Percentiles rank a stretch among this genome's conserved stretches.
Conservation (phyloP, 176 grass and related monocot genomes). For the Dendrocalamus sinicus region DNA sequence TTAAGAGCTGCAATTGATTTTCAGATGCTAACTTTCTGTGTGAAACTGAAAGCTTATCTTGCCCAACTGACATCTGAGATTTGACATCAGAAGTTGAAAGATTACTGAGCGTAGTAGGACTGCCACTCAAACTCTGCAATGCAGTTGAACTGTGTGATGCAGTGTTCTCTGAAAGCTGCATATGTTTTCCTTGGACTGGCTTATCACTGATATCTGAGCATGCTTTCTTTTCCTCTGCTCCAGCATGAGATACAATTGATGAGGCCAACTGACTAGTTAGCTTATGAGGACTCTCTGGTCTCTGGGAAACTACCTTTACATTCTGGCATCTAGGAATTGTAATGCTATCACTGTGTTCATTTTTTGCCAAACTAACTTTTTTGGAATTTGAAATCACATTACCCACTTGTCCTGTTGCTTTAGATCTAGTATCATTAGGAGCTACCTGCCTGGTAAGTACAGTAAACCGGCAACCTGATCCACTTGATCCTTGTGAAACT, state of each 20-base stretch:
- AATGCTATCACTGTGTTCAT: neutral
- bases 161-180: slow-evolving; percentile 30
- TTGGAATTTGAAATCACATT: slow-evolving; percentile 22
- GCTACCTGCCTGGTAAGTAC: slow-evolving; percentile 41
- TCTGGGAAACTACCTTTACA: slow-evolving; percentile 33
- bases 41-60: slow-evolving; percentile 35
- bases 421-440: slow-evolving; percentile 43
- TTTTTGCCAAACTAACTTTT: slow-evolving; percentile 30
- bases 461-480: slow-evolving; percentile 47
- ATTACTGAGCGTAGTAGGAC: slow-evolving; percentile 30
- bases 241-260: slow-evolving; percentile 37
- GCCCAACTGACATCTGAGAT: slow-evolving; percentile 37
- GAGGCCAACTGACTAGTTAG: slow-evolving; percentile 1
- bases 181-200: slow-evolving; percentile 24
- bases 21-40: slow-evolving; percentile 25
- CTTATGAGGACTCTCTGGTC: slow-evolving; percentile 15
- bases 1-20: slow-evolving; percentile 29
- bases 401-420: slow-evolving; percentile 43
- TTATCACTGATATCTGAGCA: slow-evolving; percentile 38
- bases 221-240: slow-evolving; percentile 45
- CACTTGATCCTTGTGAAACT: slow-evolving; percentile 51
- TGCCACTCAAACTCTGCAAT: slow-evolving; percentile 6
- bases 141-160: slow-evolving; percentile 26
- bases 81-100: slow-evolving; percentile 26
- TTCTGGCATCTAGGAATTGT: slow-evolving; percentile 24